phyloP scores from a whole-genome alignment of 106 monocot species.

The Dioscorea dumetorum region DNA sequence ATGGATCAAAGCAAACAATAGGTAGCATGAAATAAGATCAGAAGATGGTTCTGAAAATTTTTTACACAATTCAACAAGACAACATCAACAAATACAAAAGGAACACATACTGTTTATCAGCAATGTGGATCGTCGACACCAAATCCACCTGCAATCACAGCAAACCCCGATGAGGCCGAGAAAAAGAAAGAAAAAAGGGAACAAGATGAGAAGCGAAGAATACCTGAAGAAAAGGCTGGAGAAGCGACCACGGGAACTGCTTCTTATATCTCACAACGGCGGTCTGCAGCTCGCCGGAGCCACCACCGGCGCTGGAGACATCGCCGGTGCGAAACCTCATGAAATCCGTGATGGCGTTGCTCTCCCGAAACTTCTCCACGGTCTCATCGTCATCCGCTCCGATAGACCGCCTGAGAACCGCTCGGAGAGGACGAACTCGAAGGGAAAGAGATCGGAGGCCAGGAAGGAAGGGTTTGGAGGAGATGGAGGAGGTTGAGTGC shows the following conservation, averaged over 20 bases:
- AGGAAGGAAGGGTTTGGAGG: not conserved
- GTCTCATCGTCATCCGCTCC: conserved; percentile 7
- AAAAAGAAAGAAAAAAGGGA: not conserved
- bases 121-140: conserved; percentile 92
- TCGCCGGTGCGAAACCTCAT: conserved; percentile 48
- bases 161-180: not conserved
- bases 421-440: not conserved
- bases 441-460: not conserved
- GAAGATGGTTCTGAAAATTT: too few species aligned
- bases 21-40: too few species aligned
- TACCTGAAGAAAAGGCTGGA: conserved; percentile 78
- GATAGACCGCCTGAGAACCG: not conserved
- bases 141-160: conserved; percentile 67
- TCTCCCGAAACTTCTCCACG: conserved; percentile 33
- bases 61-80: not conserved
- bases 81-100: not conserved
- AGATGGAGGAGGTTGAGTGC: too few species aligned
- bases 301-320: not conserved
- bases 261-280: conserved; percentile 78
- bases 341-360: conserved; percentile 69
- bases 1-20: too few species aligned
- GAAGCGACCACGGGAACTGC: conserved; percentile 65
- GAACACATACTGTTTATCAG: conserved; percentile 56
- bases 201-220: too few species aligned
- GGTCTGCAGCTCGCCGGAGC: conserved; percentile 63